Evolutionary conservation across 2,329 filamentous ascomycete species (phyloP).

Genomic region (Phyllosticta citriasiana): DNA sequence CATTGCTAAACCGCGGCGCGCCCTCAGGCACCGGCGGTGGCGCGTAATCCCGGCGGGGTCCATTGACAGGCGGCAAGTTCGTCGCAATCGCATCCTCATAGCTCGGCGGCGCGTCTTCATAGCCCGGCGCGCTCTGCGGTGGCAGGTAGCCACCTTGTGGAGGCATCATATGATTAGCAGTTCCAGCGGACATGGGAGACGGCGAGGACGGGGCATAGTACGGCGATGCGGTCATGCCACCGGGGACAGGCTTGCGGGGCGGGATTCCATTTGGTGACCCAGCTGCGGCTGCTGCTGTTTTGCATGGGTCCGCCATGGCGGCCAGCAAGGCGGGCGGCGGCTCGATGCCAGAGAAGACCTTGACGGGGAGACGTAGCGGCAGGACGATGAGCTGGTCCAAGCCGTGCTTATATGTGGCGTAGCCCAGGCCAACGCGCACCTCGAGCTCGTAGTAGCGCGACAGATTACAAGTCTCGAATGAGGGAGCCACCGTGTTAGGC

Average conservation of each 20-base stretch:
- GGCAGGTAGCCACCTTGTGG: conserved; percentile 13
- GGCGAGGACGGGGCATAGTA: not conserved
- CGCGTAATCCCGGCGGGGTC: conserved; percentile 56
- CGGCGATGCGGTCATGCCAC: not conserved
- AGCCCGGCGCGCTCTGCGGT: conserved; percentile 18
- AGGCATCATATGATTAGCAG: not conserved
- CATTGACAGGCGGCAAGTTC: conserved; percentile 62
- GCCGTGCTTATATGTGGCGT: conserved; percentile 49
- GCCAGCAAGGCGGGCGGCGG: conserved; percentile 69
- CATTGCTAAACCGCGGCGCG: conserved; percentile 24
- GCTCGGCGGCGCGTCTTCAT: conserved; percentile 79
- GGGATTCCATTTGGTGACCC: conserved; percentile 9
- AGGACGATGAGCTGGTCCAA: conserved; percentile 67
- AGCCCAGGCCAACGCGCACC: conserved; percentile 66
- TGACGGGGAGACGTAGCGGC: conserved; percentile 66
- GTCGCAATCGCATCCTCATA: conserved; percentile 90
- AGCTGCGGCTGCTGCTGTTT: conserved; percentile 16
- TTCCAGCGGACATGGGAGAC: not conserved
- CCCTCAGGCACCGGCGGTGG: conserved; percentile 32
- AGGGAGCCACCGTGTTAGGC: conserved; percentile 78
- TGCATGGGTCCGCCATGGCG: conserved; percentile 36
- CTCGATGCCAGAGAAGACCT: conserved; percentile 79
- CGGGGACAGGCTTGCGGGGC: conserved; percentile 4
- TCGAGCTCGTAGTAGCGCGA: conserved; percentile 74
- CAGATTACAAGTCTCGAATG: conserved; percentile 83